Percentiles rank a stretch among this genome's conserved stretches.
Evolutionary conservation across 176 grass and related monocot genomes (phyloP).

Genomic region (Neostapfia colusana): DNA sequence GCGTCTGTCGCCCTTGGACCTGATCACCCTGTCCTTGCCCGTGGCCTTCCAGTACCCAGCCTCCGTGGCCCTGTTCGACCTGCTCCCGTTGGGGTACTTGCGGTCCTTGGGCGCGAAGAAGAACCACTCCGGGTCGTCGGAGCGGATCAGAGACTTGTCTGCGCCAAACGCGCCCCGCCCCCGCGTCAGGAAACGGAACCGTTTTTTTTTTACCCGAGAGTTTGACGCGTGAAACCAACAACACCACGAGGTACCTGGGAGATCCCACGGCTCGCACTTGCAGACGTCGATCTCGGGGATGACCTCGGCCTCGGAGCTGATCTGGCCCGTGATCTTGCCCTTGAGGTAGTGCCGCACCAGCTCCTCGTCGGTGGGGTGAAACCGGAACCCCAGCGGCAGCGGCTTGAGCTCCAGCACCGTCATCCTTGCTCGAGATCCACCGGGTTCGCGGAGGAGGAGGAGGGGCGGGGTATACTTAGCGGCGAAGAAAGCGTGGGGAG

Average conservation of each 20-base stretch:
- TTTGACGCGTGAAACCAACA: constrained; percentile 23
- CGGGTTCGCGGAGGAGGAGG: background rate
- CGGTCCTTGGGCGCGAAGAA: constrained; percentile 95
- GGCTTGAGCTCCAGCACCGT: constrained; percentile 60
- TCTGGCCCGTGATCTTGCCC: constrained; percentile 83
- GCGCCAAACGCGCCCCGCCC: constrained; percentile 29
- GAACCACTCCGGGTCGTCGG: constrained; percentile 89
- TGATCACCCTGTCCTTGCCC: constrained; percentile 80
- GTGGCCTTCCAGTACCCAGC: constrained; percentile 94
- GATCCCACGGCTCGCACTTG: constrained; percentile 99
- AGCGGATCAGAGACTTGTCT: constrained; percentile 81
- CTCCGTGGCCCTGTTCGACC: constrained; percentile 78
- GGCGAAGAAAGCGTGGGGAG: constrained; percentile 28
- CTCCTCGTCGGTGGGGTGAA: constrained; percentile 97
- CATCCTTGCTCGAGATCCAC: constrained; percentile 21
- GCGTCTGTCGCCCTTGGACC: constrained; percentile 65
- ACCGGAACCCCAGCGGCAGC: constrained; percentile 92
- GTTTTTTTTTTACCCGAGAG: background rate
- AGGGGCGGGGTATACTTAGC: constrained; percentile 39
- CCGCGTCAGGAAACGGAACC: constrained; percentile 17
- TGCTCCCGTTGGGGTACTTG: constrained; percentile 83
- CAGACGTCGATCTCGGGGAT: constrained; percentile 95
- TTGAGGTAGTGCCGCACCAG: constrained; percentile 91
- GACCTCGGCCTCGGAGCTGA: constrained; percentile 66
- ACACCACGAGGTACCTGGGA: constrained; percentile 58